phyloP scores from a whole-genome alignment of 73 alveolate genomes.

The Diophrys sp. region DNA sequence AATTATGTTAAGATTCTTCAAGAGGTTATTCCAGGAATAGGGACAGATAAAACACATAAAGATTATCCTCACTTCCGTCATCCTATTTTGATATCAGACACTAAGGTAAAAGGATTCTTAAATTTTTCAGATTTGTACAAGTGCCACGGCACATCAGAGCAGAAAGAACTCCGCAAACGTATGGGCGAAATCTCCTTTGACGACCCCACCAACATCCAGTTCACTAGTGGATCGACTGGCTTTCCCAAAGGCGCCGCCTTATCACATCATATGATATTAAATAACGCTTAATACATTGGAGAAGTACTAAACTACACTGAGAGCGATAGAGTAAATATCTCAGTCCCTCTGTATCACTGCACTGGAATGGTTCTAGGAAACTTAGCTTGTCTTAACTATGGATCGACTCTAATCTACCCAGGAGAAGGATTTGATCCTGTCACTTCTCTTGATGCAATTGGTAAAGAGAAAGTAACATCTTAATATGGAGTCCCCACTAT shows the following conservation, averaged over 20 bases:
- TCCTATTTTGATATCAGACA: constrained; percentile 54
- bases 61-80: constrained; percentile 15
- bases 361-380: constrained; percentile 88
- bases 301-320: constrained; percentile 15
- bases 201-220: constrained; percentile 71
- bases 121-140: constrained; percentile 58
- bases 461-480: constrained; percentile 49
- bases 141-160: constrained; percentile 14
- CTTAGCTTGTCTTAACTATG: constrained; percentile 65
- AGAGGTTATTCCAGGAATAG: constrained; percentile 44
- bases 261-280: constrained; percentile 64
- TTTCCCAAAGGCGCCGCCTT: constrained; percentile 87
- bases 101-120: constrained; percentile 53
- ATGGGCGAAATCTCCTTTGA: constrained; percentile 46
- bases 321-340: constrained; percentile 37
- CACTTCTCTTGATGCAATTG: constrained; percentile 50
- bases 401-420: constrained; percentile 72
- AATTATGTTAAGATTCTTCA: constrained; percentile 65
- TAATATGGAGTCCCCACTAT: constrained; percentile 85
- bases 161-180: constrained; percentile 31
- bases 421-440: constrained; percentile 69
- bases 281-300: constrained; percentile 63
- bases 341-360: constrained; percentile 86
- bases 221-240: constrained; percentile 88
- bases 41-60: neutral